Percentiles rank a stretch among this genome's conserved stretches.
Evolutionary conservation across 306 rosid genomes (phyloP).

Genomic region (Neltuma alba): DNA sequence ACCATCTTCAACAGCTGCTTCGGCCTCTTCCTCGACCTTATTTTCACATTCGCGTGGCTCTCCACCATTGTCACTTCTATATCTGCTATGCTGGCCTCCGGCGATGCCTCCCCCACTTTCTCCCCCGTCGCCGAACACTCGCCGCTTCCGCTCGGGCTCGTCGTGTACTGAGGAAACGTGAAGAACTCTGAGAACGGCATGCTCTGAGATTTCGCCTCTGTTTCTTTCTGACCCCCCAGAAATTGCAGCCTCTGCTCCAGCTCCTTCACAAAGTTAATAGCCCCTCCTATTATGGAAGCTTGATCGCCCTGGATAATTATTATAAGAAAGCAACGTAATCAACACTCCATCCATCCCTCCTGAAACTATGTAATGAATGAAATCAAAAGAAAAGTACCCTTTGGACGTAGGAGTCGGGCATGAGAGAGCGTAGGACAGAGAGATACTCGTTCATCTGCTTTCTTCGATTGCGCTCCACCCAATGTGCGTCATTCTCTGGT

Average conservation of each 20-base stretch:
- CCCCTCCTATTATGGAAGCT: no score
- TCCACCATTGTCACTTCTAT: slow-evolving; percentile 93
- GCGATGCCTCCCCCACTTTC: not conserved
- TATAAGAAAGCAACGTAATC: not conserved
- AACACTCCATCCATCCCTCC: no score
- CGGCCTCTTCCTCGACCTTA: no score
- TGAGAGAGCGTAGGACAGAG: slow-evolving; percentile 76
- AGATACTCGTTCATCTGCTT: slow-evolving; percentile 95
- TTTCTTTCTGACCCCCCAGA: slow-evolving; percentile 43
- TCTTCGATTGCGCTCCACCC: slow-evolving; percentile 86
- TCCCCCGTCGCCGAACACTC: not conserved
- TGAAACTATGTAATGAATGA: not conserved
- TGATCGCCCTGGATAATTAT: no score
- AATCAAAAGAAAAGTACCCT: slow-evolving; percentile 64
- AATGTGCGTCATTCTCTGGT: slow-evolving; percentile 97
- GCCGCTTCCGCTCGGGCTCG: not conserved
- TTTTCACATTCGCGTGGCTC: slow-evolving; percentile 15
- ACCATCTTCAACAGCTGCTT: no score
- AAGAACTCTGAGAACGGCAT: slow-evolving; percentile 86
- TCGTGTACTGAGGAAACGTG: slow-evolving; percentile 72
- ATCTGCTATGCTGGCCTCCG: slow-evolving; percentile 52
- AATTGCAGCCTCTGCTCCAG: slow-evolving; percentile 79
- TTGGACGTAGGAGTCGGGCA: slow-evolving; percentile 91
- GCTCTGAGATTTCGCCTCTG: not conserved
- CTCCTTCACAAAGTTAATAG: no score